These are phyloP conservation scores for Penicillium sp. DNA, from an alignment of 2,329 filamentous ascomycete species.

Conservation along the genomic window DNA sequence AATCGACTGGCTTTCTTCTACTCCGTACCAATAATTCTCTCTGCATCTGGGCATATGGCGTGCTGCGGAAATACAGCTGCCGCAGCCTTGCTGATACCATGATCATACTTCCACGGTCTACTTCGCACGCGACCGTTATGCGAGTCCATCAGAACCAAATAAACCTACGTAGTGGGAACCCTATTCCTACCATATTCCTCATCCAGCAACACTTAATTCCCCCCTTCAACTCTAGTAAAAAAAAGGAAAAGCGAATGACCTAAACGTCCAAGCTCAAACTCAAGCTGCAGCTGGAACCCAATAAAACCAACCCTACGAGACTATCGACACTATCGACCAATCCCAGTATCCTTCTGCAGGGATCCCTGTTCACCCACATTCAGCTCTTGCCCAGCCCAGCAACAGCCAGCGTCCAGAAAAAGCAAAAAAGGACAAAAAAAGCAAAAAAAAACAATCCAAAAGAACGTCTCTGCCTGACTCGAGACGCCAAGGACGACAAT, in stretches of 20 bases:
- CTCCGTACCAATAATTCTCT: too few relatives aligned
- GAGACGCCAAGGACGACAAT: slow-evolving; percentile 1
- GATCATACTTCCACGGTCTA: too few relatives aligned
- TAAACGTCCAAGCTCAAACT: slow-evolving; percentile 1
- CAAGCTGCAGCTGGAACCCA: background rate
- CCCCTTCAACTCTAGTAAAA: too few relatives aligned
- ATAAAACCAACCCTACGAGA: background rate
- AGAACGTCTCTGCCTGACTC: background rate
- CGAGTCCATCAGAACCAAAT: background rate
- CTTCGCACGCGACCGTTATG: too few relatives aligned
- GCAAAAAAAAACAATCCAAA: background rate
- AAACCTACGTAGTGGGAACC: background rate
- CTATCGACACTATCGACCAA: background rate
- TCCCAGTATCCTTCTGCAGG: background rate
- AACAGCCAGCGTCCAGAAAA: background rate
- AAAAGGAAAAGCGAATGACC: too few relatives aligned
- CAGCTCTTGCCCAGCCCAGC: slow-evolving; percentile 1
- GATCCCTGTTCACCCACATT: background rate
- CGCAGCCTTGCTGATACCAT: too few relatives aligned
- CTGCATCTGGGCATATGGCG: too few relatives aligned
- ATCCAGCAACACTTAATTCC: too few relatives aligned
- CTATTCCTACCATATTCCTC: too few relatives aligned
- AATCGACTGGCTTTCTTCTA: background rate
- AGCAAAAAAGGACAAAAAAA: background rate
- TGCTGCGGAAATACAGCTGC: too few relatives aligned